Evolutionary conservation across 805 yeast genomes (phyloP).

Genomic region (Hermanozyma aechmeae): DNA sequence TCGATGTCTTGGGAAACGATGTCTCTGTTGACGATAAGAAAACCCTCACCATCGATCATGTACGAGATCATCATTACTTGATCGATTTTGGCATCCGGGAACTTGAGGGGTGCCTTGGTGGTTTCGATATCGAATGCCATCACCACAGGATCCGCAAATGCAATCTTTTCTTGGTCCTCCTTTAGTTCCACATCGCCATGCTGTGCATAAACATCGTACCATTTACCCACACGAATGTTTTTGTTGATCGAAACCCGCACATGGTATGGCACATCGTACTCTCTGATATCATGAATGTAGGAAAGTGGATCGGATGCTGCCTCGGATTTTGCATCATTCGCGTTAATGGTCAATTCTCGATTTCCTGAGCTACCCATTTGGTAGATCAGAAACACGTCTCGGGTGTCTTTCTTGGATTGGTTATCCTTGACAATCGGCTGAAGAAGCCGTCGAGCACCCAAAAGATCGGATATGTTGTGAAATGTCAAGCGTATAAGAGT

Average conservation of each 20-base stretch:
- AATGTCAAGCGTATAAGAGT: constrained; percentile 61
- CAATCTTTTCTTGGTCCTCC: constrained; percentile 66
- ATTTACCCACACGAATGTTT: constrained; percentile 83
- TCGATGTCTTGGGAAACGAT: constrained; percentile 91
- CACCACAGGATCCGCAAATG: constrained; percentile 96
- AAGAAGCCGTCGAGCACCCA: constrained; percentile 62
- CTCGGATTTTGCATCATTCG: constrained; percentile 4
- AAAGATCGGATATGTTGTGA: constrained; percentile 63
- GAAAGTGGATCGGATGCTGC: constrained; percentile 44
- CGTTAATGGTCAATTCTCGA: constrained; percentile 2
- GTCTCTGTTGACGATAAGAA: constrained; percentile 84
- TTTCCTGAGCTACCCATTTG: constrained; percentile 27
- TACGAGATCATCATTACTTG: constrained; percentile 98
- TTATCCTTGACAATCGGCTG: constrained; percentile 67
- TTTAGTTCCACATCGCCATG: constrained; percentile 45
- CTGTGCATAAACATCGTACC: constrained; percentile 75
- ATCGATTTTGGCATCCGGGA: constrained; percentile 86
- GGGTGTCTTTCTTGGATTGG: constrained; percentile 47
- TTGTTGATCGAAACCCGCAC: constrained; percentile 93
- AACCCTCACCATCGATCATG: constrained; percentile 98
- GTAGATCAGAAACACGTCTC: constrained; percentile 58
- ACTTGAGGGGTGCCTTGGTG: constrained; percentile 89
- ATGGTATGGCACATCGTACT: constrained; percentile 94
- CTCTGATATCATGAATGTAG: constrained; percentile 72
- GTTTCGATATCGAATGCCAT: constrained; percentile 97